Evolutionary conservation across 345 rosid species (phyloP).

Genomic region (Syzygium grande): DNA sequence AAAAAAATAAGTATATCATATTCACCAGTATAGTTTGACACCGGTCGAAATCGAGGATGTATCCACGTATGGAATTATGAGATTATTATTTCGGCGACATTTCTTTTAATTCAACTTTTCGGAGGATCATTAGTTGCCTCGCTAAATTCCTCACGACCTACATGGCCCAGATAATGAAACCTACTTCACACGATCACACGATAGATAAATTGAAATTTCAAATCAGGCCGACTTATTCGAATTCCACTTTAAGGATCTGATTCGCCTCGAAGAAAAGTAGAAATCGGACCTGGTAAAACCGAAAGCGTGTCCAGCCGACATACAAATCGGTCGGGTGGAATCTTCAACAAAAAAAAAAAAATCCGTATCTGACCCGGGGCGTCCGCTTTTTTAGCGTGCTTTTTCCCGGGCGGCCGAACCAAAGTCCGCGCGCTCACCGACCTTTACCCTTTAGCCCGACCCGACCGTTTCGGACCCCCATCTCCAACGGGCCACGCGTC

Average conservation of each 20-base stretch:
- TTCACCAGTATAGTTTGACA: not conserved
- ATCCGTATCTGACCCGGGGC: not conserved
- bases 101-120: not conserved
- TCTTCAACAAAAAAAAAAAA: not conserved
- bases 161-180: not conserved
- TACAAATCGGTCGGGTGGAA: not conserved
- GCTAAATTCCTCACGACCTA: not conserved
- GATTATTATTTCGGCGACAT: accelerated
- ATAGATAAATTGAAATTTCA: not conserved
- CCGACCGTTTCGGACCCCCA: not conserved
- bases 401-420: no score
- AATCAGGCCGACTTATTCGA: not conserved
- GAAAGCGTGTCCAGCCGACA: not conserved
- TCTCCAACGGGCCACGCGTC: not conserved
- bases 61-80: accelerated
- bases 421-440: no score
- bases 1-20: not conserved
- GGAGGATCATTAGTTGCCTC: not conserved
- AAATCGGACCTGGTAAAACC: not conserved
- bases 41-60: not conserved
- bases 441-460: not conserved
- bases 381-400: not conserved
- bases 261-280: not conserved
- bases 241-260: not conserved
- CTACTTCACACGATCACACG: not conserved